Evolutionary conservation across 2,329 filamentous ascomycete species (phyloP).

Genomic region (Ascochyta fabae): DNA sequence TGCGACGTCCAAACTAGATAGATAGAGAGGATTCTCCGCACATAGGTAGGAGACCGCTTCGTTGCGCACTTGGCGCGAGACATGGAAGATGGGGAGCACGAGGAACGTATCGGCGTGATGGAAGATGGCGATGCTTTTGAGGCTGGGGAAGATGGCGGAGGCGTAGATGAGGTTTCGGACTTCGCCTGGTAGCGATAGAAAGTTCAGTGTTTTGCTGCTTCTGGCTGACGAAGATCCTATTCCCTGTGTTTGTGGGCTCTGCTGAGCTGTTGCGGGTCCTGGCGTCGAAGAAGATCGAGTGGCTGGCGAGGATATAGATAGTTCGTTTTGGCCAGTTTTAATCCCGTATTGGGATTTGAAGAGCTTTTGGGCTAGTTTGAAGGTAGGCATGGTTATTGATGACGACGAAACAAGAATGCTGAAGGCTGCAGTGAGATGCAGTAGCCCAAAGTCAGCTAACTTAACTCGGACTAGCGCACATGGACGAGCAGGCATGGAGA

Average conservation of each 20-base stretch:
- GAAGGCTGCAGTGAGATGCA: neutral
- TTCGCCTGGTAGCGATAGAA: constrained; percentile 23
- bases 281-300: too few relatives aligned
- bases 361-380: neutral
- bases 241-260: too few relatives aligned
- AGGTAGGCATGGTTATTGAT: neutral
- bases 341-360: too few relatives aligned
- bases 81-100: constrained; percentile 19
- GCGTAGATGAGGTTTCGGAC: constrained; percentile 23
- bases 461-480: neutral
- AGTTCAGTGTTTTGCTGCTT: too few relatives aligned
- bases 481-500: neutral
- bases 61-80: constrained; percentile 19
- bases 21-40: constrained; percentile 9
- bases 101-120: neutral
- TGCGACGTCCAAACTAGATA: neutral
- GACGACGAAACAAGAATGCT: neutral
- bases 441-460: neutral
- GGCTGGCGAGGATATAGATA: too few relatives aligned
- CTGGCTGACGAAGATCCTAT: too few relatives aligned
- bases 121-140: constrained; percentile 1
- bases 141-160: constrained; percentile 6
- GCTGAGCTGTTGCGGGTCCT: too few relatives aligned
- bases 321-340: too few relatives aligned
- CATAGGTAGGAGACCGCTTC: constrained; percentile 24